phyloP scores from a whole-genome alignment of 257 asterid species.

The Penstemon davidsonii region DNA sequence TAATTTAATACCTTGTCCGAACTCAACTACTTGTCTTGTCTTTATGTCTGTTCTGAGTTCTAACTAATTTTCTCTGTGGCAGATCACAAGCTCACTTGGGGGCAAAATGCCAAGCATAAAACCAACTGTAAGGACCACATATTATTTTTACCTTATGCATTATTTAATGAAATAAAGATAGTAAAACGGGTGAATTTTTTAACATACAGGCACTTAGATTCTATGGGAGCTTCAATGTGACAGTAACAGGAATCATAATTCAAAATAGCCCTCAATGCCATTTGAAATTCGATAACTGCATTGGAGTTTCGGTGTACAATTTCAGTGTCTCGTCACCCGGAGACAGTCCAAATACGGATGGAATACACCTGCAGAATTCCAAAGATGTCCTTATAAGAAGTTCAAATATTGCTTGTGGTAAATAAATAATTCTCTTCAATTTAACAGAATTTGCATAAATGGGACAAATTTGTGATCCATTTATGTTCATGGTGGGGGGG shows the following conservation, averaged over 20 bases:
- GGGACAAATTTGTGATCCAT: conserved; percentile 32
- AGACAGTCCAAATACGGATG: conserved; percentile 91
- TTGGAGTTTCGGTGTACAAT: conserved; percentile 73
- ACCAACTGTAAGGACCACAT: conserved; percentile 72
- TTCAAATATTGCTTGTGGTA: conserved; percentile 78
- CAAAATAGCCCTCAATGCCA: conserved; percentile 85
- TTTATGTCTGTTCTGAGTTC: background rate
- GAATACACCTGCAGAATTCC: conserved; percentile 89
- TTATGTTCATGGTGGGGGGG: conserved; percentile 34
- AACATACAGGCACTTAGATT: conserved; percentile 72
- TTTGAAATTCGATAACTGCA: conserved; percentile 77
- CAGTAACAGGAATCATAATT: conserved; percentile 78
- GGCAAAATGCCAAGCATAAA: conserved; percentile 74
- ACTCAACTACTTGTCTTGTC: background rate
- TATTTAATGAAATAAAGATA: background rate
- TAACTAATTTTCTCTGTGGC: conserved; percentile 26
- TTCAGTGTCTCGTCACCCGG: conserved; percentile 74
- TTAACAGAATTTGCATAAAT: background rate
- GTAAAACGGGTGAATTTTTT: background rate
- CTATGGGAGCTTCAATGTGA: conserved; percentile 79
- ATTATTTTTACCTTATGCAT: background rate
- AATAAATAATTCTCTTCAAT: conserved; percentile 29
- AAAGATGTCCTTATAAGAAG: conserved; percentile 72
- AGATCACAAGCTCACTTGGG: conserved; percentile 48
- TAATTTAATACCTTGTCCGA: conserved; percentile 1